A percentile compares a stretch with the other conserved stretches of the same genome.
phyloP scores from a whole-genome alignment of 768 basidiomycete species.

The Pleurotus sapidus region DNA sequence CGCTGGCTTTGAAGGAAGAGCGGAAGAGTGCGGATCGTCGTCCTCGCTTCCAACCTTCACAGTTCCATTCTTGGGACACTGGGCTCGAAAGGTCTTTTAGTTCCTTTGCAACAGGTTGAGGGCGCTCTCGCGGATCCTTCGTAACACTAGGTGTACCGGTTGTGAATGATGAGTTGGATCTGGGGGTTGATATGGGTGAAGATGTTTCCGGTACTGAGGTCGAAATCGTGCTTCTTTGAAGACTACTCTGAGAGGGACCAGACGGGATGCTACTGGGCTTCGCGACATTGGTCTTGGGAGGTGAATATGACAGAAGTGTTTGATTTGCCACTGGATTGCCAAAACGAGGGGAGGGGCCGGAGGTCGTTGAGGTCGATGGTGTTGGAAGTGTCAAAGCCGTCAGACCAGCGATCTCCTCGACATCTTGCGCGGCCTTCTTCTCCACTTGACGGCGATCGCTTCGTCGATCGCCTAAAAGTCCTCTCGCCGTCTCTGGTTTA shows the following conservation, averaged over 20 bases:
- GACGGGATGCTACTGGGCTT: not conserved
- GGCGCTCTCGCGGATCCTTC: no score
- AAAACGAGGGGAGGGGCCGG: not conserved
- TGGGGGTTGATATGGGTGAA: not conserved
- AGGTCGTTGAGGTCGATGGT: not conserved
- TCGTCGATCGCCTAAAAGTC: not conserved
- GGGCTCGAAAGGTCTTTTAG: not conserved
- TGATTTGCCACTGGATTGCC: not conserved
- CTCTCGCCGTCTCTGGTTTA: not conserved
- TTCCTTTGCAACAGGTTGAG: no score
- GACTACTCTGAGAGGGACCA: not conserved
- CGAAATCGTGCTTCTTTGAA: not conserved
- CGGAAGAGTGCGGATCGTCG: not conserved
- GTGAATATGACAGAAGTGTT: not conserved
- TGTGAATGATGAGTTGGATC: not conserved
- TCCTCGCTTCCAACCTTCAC: not conserved
- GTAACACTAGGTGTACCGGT: not conserved
- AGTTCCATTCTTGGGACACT: not conserved
- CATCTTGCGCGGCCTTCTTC: not conserved
- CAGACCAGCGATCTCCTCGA: not conserved
- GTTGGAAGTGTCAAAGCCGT: not conserved
- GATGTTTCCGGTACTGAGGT: no score
- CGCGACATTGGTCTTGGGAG: not conserved
- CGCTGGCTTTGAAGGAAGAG: not conserved
- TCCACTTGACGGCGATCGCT: not conserved